Evolutionary conservation across 345 rosid genomes (phyloP), one percentile per base, ranked within the genome.

Genomic region (Clausena lansium): DNA sequence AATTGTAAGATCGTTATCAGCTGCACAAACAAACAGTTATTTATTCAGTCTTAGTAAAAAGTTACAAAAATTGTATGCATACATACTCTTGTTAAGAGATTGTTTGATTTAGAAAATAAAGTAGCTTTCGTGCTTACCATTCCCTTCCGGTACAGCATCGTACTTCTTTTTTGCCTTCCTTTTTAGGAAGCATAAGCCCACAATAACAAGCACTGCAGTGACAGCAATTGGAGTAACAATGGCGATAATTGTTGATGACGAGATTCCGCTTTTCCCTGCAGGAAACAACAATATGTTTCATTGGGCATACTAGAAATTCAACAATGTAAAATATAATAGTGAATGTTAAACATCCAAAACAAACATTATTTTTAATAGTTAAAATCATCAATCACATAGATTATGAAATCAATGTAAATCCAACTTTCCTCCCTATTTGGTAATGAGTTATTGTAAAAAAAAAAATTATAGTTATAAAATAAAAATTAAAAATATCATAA

Each of bases 1-100:
- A 62, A 71, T 65, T 32, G 83, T 64, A 70, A 85, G 79, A 15
- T 75, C 85, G 66, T 80, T 80, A 35, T 59, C 81, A 11, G 33
- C 81, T 61, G 30, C 35, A 47, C 27, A 32, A 50, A 22, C 35
- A 57, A 15, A 55, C 14, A 75, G 50, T 27, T 15, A 36, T 13
- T 75, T 13, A 32, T 9, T 41, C 1, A 0, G 7, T 11, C 28
- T 58, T n/a, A 0, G 15, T 5, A 35, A 20, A 30, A 3, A 28
- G 15, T 15, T 32, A 2, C 25, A 57, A 54, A 14, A 50, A 17
- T 17, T 22, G 2, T 3, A 38, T 45, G 13, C 3, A 1, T 7
- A 9, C 24, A 7, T 1, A 0, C n/a, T 13, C 6, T 39, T 10
- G 33, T 14, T 20, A 50, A 73, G 22, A 67, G 10, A 30, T 35